Conservation (phyloP, 352 stramenopile species). For the Peronospora farinosa region DNA sequence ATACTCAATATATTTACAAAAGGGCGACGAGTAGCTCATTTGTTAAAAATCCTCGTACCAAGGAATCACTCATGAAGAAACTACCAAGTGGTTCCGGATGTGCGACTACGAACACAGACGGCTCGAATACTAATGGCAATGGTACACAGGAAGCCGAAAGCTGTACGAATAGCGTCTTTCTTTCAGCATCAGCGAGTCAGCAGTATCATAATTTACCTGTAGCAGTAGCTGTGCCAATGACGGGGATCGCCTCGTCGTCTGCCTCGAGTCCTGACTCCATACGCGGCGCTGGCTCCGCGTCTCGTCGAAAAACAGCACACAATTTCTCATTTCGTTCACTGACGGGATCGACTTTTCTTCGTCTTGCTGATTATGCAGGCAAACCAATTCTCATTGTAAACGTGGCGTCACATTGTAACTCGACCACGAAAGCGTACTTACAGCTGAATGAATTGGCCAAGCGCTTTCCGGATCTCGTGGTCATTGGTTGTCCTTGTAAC, state of each 20-base stretch:
- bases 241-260: constrained; percentile 10
- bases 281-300: constrained; percentile 14
- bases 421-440: constrained; percentile 62
- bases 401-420: constrained; percentile 79
- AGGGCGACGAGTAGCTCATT: constrained; percentile 7
- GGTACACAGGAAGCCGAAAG: background rate
- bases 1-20: too few species aligned
- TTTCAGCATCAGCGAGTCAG: constrained; percentile 17
- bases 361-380: constrained; percentile 56
- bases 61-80: constrained; percentile 29
- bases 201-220: constrained; percentile 55
- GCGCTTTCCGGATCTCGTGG: constrained; percentile 57
- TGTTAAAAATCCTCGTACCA: constrained; percentile 12
- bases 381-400: constrained; percentile 71
- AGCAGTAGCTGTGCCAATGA: constrained; percentile 43
- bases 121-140: too few species aligned
- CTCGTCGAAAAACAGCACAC: constrained; percentile 54
- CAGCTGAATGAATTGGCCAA: constrained; percentile 64
- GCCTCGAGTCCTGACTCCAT: constrained; percentile 27
- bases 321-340: constrained; percentile 75
- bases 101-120: constrained; percentile 25
- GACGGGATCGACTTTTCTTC: constrained; percentile 49
- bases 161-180: constrained; percentile 18
- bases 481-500: constrained; percentile 75
- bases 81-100: constrained; percentile 27